Base-by-base conservation (phyloP, 2,329 filamentous ascomycete genomes). In the Alternaria gaisen region DNA sequence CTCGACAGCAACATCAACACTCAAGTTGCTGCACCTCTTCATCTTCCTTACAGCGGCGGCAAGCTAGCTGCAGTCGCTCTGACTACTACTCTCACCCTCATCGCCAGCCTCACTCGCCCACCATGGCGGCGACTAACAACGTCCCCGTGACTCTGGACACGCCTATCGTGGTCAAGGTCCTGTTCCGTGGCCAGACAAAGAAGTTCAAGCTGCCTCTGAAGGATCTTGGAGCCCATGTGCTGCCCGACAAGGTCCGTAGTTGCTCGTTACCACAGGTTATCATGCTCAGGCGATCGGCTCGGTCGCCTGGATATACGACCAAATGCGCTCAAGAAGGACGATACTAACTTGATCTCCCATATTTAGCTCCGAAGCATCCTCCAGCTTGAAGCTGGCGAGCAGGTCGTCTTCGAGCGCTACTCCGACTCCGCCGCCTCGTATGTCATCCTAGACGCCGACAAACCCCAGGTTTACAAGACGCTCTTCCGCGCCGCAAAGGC, bases 401-500 rank as follows among this genome's bases (percentile, higher is more conserved):
- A 86, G 53, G 86, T 90, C 76, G 80, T 89, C 72, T 90, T 98
- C 73, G 94, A 98, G 83, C 92, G 95, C 70, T 99, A 93, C 82
- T 98, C 95, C 67, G 95, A 99, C 81, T 97, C 93, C 67, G 92
- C 93, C 67, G 90, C 86, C 46, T 84, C 88, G 66, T 98, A 91
- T 80, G 87, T 98, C 67, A 84, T 87, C 44, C 89, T 99, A 61
- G 91, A 97, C 78, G 84, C 88, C 64, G 84, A 85, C 76, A 96
- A 97, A 75, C 81, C 87, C 9, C 85, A 91, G 46, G 92, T 97
- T 73, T 99, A 97, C 85, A 98, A 97, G 84, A 95, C 97, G 78
- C 90, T 99, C 42, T 94, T 95, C 78, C 91, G 95, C 73, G 95
- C 95, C 68, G 95, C 95, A 66, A 99, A 97, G 84, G 95, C 95